Evolutionary conservation across 495 filamentous ascomycete species (phyloP).

Genomic region (Penicillium ochrochloron): DNA sequence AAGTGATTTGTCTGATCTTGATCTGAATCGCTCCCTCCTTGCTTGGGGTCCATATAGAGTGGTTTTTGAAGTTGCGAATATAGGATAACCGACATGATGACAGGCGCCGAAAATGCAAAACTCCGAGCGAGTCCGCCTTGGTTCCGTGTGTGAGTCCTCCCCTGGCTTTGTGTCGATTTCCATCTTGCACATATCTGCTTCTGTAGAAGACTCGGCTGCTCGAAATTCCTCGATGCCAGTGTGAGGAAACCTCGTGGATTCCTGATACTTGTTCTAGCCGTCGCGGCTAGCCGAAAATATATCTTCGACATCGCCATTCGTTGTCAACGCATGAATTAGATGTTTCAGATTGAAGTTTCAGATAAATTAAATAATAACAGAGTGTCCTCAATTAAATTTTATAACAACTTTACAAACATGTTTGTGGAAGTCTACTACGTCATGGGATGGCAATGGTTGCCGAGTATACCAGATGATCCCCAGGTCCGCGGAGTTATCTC

Average conservation of each 20-base stretch:
- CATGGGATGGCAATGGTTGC: neutral
- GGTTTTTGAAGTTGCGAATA: neutral
- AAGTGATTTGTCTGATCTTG: neutral
- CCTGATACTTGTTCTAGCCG: neutral
- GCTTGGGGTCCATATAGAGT: neutral
- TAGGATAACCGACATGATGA: neutral
- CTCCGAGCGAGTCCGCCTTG: neutral
- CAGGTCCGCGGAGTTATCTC: neutral
- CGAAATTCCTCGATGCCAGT: neutral
- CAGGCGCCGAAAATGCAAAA: neutral
- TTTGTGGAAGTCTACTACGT: neutral
- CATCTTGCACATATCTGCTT: neutral
- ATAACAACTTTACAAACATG: neutral
- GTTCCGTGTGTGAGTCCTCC: neutral
- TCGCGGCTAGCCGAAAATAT: neutral
- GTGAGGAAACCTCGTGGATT: neutral
- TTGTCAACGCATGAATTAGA: neutral
- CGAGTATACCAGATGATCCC: neutral
- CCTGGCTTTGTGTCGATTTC: neutral
- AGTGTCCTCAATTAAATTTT: neutral
- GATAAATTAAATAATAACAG: neutral
- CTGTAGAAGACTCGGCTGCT: neutral
- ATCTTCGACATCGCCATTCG: neutral
- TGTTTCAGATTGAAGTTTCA: neutral
- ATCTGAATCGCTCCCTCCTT: neutral